phyloP scores from a whole-genome alignment of 2,329 filamentous ascomycete genomes.

The Fusarium phyllophilum region DNA sequence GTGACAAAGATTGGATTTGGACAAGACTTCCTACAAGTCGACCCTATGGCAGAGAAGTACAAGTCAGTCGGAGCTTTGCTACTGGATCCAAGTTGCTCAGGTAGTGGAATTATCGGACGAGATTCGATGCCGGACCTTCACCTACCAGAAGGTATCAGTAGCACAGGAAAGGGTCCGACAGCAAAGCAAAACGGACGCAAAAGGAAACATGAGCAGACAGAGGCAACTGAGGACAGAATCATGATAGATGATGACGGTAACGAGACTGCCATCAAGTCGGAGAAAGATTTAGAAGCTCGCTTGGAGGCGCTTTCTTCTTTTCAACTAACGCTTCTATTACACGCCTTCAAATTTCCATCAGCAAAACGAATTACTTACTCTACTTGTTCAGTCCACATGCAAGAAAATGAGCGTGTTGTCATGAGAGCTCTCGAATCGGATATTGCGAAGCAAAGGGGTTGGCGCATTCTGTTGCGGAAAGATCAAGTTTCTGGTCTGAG shows the following conservation, averaged over 20 bases:
- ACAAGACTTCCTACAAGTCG: conserved; percentile 83
- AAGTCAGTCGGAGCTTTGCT: conserved; percentile 81
- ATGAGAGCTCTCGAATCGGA: conserved; percentile 74
- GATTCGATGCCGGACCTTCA: conserved; percentile 79
- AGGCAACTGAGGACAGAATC: conserved; percentile 47
- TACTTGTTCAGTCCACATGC: conserved; percentile 87
- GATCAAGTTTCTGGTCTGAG: conserved; percentile 81
- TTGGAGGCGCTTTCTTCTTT: conserved; percentile 81
- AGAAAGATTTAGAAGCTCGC: conserved; percentile 69
- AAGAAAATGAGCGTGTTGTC: conserved; percentile 92
- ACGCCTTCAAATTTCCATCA: conserved; percentile 83
- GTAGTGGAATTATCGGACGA: conserved; percentile 91
- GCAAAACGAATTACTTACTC: conserved; percentile 87
- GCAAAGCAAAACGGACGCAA: conserved; percentile 52
- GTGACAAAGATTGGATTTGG: conserved; percentile 75
- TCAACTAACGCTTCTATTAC: conserved; percentile 82
- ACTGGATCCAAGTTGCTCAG: conserved; percentile 94
- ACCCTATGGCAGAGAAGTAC: conserved; percentile 71
- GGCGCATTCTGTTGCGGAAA: conserved; percentile 77
- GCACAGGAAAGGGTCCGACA: conserved; percentile 24
- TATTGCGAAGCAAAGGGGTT: conserved; percentile 73
- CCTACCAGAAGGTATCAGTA: conserved; percentile 57
- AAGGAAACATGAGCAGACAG: conserved; percentile 56
- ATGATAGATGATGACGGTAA: conserved; percentile 69
- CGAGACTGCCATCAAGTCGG: conserved; percentile 61